Evolutionary conservation across 495 filamentous ascomycete genomes (phyloP).

Genomic region (Platismatia glauca): DNA sequence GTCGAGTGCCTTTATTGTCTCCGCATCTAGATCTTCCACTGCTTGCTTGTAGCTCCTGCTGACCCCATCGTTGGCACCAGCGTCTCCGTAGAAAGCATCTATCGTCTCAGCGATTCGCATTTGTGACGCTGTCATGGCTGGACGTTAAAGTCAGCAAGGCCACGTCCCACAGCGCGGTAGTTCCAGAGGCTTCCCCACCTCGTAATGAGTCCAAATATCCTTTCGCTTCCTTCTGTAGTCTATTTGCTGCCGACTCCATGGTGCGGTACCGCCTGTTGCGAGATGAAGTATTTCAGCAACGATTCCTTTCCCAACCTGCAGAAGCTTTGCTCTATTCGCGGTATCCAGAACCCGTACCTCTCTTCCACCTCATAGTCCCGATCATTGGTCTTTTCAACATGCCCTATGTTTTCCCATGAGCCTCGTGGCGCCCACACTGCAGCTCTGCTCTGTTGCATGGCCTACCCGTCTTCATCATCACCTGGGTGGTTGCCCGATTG

Average conservation of each 20-base stretch:
- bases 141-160: conserved; percentile 11
- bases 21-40: conserved; percentile 91
- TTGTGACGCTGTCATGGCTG: conserved; percentile 97
- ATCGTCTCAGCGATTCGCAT: conserved; percentile 99
- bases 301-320: background rate
- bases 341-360: conserved; percentile 42
- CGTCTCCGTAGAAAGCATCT: conserved; percentile 97
- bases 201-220: conserved; percentile 92
- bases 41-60: conserved; percentile 95
- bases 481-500: conserved; percentile 96
- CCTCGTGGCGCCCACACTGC: background rate
- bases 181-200: conserved; percentile 41
- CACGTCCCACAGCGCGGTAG: background rate
- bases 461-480: conserved; percentile 97
- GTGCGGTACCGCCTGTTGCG: conserved; percentile 72
- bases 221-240: conserved; percentile 94
- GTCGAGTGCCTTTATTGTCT: conserved; percentile 96
- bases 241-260: conserved; percentile 86
- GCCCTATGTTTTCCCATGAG: conserved; percentile 46
- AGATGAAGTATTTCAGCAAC: conserved; percentile 17
- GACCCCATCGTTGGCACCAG: conserved; percentile 87
- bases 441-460: background rate
- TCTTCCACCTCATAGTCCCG: conserved; percentile 98
- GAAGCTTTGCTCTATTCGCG: background rate
- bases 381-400: conserved; percentile 96